Evolutionary conservation across 2,329 filamentous ascomycete genomes (phyloP).

Genomic region (Xylaria sp.): DNA sequence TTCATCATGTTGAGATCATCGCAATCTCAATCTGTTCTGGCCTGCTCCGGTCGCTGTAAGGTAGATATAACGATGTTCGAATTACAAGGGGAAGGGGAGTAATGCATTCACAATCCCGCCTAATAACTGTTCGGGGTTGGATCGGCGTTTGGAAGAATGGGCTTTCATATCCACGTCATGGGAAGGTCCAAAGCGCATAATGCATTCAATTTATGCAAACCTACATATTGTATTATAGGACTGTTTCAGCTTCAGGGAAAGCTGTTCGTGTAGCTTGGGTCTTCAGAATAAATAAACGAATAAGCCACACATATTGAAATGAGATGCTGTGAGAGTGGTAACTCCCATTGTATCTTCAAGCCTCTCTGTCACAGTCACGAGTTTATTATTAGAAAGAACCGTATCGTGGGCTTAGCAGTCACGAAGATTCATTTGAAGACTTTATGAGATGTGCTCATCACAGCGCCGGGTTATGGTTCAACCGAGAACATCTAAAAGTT

Average conservation of each 20-base stretch:
- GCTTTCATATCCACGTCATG: slow-evolving; percentile 17
- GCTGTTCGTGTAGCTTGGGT: slow-evolving; percentile 17
- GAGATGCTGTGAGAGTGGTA: neutral
- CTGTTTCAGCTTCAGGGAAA: slow-evolving; percentile 10
- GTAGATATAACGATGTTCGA: slow-evolving; percentile 11
- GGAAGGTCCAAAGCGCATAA: slow-evolving; percentile 22
- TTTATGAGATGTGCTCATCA: too few species aligned
- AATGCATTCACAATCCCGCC: slow-evolving; percentile 28
- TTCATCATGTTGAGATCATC: neutral
- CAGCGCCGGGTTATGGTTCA: too few species aligned
- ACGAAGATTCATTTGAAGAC: too few species aligned
- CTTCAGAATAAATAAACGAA: slow-evolving; percentile 23
- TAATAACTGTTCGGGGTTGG: slow-evolving; percentile 25
- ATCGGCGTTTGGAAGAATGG: slow-evolving; percentile 29
- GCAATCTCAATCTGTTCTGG: slow-evolving; percentile 4
- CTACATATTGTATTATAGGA: slow-evolving; percentile 27
- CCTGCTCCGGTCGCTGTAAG: slow-evolving; percentile 6
- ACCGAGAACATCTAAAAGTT: too few species aligned
- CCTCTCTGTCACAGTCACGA: too few species aligned
- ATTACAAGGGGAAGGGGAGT: slow-evolving; percentile 10
- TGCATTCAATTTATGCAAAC: slow-evolving; percentile 17
- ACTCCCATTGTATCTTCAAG: too few species aligned
- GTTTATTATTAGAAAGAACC: too few species aligned
- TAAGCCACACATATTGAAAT: neutral
- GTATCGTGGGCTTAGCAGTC: too few species aligned